Evolutionary conservation across 1,284 basidiomycete species (phyloP).

Genomic region (Pseudozyma sp.): DNA sequence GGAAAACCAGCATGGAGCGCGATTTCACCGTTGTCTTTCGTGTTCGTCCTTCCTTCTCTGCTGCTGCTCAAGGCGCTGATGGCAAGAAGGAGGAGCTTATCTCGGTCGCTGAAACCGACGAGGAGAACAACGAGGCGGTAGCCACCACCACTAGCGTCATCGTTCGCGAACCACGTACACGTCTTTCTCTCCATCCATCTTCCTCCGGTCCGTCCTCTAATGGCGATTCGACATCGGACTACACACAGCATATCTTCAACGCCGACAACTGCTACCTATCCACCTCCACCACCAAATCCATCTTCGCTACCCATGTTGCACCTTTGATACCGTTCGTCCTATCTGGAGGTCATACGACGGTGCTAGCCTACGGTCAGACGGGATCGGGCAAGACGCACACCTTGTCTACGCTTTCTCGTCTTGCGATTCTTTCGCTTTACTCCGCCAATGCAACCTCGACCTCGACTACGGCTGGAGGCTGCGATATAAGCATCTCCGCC

Average conservation of each 20-base stretch:
- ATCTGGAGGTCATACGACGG: conserved; percentile 26
- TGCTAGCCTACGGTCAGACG: conserved; percentile 41
- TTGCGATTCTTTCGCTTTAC: conserved; percentile 14
- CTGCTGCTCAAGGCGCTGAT: neutral
- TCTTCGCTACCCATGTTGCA: conserved; percentile 17
- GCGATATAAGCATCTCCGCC: conserved; percentile 6
- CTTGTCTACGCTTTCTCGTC: conserved; percentile 16
- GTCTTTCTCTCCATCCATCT: neutral
- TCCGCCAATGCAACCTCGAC: neutral
- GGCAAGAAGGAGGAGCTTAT: neutral
- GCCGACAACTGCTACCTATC: conserved; percentile 22
- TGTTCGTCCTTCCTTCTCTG: conserved; percentile 23
- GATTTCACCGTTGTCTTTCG: conserved; percentile 42
- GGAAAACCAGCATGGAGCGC: conserved; percentile 16
- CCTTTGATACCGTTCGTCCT: conserved; percentile 28
- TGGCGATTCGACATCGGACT: neutral
- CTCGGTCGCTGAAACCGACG: neutral
- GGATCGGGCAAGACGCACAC: conserved; percentile 34
- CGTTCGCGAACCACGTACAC: conserved; percentile 25
- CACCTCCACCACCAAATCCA: conserved; percentile 2
- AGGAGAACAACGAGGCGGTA: too few species aligned
- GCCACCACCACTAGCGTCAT: neutral
- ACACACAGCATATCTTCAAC: conserved; percentile 18
- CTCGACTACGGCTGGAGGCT: neutral
- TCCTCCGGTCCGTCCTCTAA: neutral